Evolutionary conservation across 805 yeast species (phyloP), one percentile per base, ranked within the genome.

Genomic region (Suhomyces sp.): DNA sequence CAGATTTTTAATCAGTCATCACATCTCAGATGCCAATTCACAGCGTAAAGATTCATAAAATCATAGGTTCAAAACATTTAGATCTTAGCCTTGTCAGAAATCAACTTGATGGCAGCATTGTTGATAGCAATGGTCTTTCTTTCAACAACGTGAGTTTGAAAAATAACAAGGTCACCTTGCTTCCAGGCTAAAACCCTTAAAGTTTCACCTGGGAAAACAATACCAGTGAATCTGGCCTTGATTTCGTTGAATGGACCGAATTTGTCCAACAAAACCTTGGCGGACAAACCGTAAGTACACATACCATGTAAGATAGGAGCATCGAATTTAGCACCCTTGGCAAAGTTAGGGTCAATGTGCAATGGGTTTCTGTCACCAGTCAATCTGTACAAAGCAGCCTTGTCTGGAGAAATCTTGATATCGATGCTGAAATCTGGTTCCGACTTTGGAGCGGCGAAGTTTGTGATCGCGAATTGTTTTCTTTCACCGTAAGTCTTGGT

Each of bases 321-420:
- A 31, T 79, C 79, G 60, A 91, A 91, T 42, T 83, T 83, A 31
- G 91, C 97, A 38, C 85, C 85, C 44, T 81, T 77, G 11, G 98
- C 97, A 63, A 90, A 83, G 19, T 60, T 70, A 13, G 98, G 97
- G 65, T 91, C 98, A 56, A 91, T 82, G 68, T 90, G 98, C 50
- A 91, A 74, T 41, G 98, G 98, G 63, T 91, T 91, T 61, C 81
- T 81, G 69, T 91, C 98, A 36, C 96, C 98, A 42, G 91, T 82
- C 42, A 91, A 70, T 59, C 98, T 78, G 69, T 91, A 91, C 37
- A 90, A 63, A 4, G 95, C 87, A 29, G 97, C 97, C 60, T 81
- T 88, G 58, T 88, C 85, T 27, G 61, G 69, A 18, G 72, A 56
- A 2, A 93, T 84, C 46, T 72, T 63, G 50, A 77, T 73, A 27